A percentile compares a stretch with the other conserved stretches of the same genome.
Evolutionary conservation across 208 protist genomes (phyloP).

Genomic region (Trypanosoma melophagium): DNA sequence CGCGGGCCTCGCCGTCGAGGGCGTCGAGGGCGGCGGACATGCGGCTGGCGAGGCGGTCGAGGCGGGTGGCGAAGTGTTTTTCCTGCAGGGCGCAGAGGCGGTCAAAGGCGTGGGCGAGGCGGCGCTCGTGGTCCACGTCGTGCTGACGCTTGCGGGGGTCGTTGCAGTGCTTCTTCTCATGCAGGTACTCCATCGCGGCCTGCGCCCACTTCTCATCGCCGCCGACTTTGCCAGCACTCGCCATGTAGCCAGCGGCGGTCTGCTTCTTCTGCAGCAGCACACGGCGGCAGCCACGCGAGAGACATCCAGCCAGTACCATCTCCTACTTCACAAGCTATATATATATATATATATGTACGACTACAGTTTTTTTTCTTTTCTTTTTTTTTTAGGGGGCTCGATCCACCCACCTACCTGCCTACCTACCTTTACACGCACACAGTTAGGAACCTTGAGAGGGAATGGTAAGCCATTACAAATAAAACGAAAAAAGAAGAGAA

Average conservation of each 20-base stretch:
- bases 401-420: too few relatives aligned
- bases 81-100: slow-evolving; percentile 61
- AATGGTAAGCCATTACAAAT: too few relatives aligned
- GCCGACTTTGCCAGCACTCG: slow-evolving; percentile 67
- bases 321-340: not conserved
- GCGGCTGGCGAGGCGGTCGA: slow-evolving; percentile 45
- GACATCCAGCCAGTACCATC: slow-evolving; percentile 16
- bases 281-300: not conserved
- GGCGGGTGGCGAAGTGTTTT: slow-evolving; percentile 44
- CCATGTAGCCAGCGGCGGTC: slow-evolving; percentile 71
- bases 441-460: too few relatives aligned
- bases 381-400: too few relatives aligned
- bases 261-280: slow-evolving; percentile 61
- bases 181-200: slow-evolving; percentile 86
- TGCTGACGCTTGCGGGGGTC: slow-evolving; percentile 76
- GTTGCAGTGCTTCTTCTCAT: slow-evolving; percentile 83
- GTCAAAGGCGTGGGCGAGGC: slow-evolving; percentile 67
- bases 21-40: slow-evolving; percentile 73
- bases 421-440: too few relatives aligned
- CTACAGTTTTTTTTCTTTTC: too few relatives aligned
- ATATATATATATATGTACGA: slow-evolving; percentile 3
- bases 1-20: slow-evolving; percentile 58
- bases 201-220: slow-evolving; percentile 89
- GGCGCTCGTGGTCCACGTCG: slow-evolving; percentile 73
- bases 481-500: too few relatives aligned